phyloP scores from a whole-genome alignment of 139 green algal genomes.

The Chlorella sp. region DNA sequence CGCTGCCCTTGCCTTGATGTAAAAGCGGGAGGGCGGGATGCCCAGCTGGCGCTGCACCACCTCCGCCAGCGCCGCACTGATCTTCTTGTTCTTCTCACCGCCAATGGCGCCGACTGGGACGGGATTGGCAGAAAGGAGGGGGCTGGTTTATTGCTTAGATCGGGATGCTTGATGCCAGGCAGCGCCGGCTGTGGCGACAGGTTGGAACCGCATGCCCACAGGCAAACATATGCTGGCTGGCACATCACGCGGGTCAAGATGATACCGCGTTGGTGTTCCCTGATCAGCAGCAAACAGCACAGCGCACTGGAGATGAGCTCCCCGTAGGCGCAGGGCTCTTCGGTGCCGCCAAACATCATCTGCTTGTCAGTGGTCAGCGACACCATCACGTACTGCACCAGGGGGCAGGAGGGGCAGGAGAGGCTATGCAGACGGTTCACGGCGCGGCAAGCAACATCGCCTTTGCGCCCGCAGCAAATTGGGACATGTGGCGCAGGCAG shows the following conservation, averaged over 20 bases:
- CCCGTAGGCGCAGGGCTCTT: conserved; percentile 66
- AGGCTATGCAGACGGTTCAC: no score
- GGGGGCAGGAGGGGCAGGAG: neutral
- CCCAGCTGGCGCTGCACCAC: conserved; percentile 59
- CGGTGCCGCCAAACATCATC: conserved; percentile 56
- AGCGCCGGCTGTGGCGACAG: no score
- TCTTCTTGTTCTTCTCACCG: conserved; percentile 64
- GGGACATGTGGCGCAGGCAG: no score
- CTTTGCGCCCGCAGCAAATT: no score
- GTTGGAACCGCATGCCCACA: no score
- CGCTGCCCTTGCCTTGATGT: conserved; percentile 60
- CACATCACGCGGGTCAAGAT: no score
- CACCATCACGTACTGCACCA: conserved; percentile 62
- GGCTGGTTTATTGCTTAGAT: neutral
- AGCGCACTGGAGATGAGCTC: conserved; percentile 63
- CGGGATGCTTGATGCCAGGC: neutral
- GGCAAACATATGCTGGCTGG: no score
- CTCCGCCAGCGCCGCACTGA: conserved; percentile 49
- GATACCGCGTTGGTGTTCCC: no score
- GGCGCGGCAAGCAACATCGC: no score
- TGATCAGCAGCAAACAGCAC: no score
- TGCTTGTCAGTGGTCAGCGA: conserved; percentile 50
- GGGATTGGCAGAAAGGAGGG: neutral
- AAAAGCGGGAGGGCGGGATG: conserved; percentile 52
- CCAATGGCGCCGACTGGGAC: conserved; percentile 46